Evolutionary conservation across 2,329 filamentous ascomycete species (phyloP), one percentile per base, ranked within the genome.

Genomic region (Kalaharituber pfeilii): DNA sequence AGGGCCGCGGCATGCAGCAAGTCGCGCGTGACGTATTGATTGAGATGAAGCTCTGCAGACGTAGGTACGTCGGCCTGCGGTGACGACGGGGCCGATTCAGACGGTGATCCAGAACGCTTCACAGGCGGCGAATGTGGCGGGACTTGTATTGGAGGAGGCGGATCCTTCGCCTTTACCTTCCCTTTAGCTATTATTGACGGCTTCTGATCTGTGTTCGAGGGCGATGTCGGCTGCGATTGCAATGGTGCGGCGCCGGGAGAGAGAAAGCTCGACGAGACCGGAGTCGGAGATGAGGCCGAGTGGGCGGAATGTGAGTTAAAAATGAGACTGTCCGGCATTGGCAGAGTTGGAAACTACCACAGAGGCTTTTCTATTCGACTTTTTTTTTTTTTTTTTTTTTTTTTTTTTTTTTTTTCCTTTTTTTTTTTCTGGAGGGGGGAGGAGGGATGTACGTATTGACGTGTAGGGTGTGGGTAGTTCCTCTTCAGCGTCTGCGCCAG

Each of bases 21-120:
- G 63, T 84, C 80, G 63, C 79, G 77, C 60, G 77, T 74, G 51
- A 80, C 74, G 67, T 82, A 83, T 63, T 79, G 74, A 51, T 82
- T 73, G 33, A 84, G 70, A 30, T 61, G 54, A 6, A 63, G 56
- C 44, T 58, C 60, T n/a, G 59, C 56, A 28, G 62, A 62, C 5
- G 57, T 59, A 3, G 62, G 59, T 20, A 58, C 56, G 25, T 53
- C 56, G 30, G 42, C 42, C 25, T 59, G 52, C n/a, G 57, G 33
- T 15, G 57, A 53, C 22, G 58, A 42, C 18, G 54, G 44, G 49
- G 59, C 50, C 18, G 57, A 15, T 2, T 20, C 25, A n/a, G 47
- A 50, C 18, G 18, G 42, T 47, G 42, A 47, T 18, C 8, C 7
- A 18, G 33, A 5, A 18, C 13, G 3, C 33, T 39, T 39, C 33